Evolutionary conservation across 108 stramenopile genomes (phyloP), one percentile per base, ranked within the genome.

Genomic region (Craspedostauros australis): DNA sequence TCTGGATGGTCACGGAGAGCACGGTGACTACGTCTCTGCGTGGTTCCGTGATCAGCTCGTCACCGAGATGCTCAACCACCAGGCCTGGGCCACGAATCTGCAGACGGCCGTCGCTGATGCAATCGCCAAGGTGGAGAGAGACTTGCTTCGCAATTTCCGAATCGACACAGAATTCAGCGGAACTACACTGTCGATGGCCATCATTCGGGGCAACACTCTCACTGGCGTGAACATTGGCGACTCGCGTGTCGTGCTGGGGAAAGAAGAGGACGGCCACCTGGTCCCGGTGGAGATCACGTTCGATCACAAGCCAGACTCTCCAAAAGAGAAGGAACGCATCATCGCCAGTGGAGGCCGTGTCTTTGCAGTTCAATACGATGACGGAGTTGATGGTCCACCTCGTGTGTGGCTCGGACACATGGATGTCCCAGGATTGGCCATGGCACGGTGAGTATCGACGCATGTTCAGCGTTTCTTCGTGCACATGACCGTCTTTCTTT

Each of bases 391-490:
- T 71, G 98, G 98, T 12, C 98, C 98, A 12, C 89, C 94, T 6
- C 85, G 98, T 60, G 98, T 99, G 11, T 99, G 98, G 98, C 73
- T 99, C 46, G 95, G 91, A 7, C 83, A 99, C 71, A 95, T 95
- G 91, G 96, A 99, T 77, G 92, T 96, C 34, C 98, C 98, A 23
- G 98, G 98, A 40, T 75, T 99, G 30, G 98, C 98, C 46, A 99
- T 99, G 98, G 76, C 86, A 25, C 64, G 84, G 82, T 84, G 40
- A 57, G 77, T 41, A 26, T 30, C 9, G n/a, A n/a, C n/a, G 33
- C 11, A n/a, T n/a, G n/a, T n/a, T n/a, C n/a, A n/a, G 27, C 39
- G 50, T 8, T 54, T 39, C 11, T 29, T 15, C 11, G 30, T 20
- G 2, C 15, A 30, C 34, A 11, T 12, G 34, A 21, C 23, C 46